Percentiles rank a stretch among this genome's conserved stretches.
These are phyloP conservation scores for Torulaspora globosa DNA, from an alignment of 1,139 yeast species.

Conservation along the genomic window DNA sequence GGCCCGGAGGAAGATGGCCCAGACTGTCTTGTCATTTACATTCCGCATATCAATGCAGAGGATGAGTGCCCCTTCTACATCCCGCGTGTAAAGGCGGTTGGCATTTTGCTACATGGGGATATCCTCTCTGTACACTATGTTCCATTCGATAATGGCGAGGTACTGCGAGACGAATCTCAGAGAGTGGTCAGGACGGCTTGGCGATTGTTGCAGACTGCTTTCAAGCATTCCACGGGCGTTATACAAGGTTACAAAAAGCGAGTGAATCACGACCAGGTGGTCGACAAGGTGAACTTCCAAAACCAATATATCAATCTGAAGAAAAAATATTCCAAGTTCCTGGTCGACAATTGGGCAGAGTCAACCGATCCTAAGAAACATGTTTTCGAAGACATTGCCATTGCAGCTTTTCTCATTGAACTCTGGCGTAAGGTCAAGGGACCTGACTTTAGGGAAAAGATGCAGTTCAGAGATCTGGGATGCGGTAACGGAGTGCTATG, in stretches of 20 bases:
- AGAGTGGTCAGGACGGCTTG: constrained; percentile 78
- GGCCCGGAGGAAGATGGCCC: constrained; percentile 34
- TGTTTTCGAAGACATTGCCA: constrained; percentile 93
- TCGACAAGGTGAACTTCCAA: constrained; percentile 78
- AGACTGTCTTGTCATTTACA: constrained; percentile 59
- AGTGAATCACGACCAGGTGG: constrained; percentile 83
- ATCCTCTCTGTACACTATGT: constrained; percentile 76
- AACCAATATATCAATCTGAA: constrained; percentile 76
- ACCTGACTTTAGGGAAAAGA: constrained; percentile 40
- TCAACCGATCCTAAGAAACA: constrained; percentile 93
- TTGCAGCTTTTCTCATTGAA: constrained; percentile 92
- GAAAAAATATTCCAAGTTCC: constrained; percentile 68
- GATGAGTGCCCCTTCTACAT: constrained; percentile 80
- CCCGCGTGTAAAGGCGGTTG: constrained; percentile 82
- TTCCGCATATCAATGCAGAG: constrained; percentile 62
- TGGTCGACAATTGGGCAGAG: constrained; percentile 87
- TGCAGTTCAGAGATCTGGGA: constrained; percentile 84
- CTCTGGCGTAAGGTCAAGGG: constrained; percentile 66
- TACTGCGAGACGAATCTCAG: constrained; percentile 41
- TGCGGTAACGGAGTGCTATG: constrained; percentile 94
- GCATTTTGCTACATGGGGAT: constrained; percentile 50
- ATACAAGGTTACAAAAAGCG: constrained; percentile 82
- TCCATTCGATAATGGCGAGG: constrained; percentile 47
- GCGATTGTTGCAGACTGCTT: constrained; percentile 71
- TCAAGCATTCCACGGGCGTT: constrained; percentile 79